Conservation (phyloP, 805 yeast genomes). For the Yarrowia keelungensis region DNA sequence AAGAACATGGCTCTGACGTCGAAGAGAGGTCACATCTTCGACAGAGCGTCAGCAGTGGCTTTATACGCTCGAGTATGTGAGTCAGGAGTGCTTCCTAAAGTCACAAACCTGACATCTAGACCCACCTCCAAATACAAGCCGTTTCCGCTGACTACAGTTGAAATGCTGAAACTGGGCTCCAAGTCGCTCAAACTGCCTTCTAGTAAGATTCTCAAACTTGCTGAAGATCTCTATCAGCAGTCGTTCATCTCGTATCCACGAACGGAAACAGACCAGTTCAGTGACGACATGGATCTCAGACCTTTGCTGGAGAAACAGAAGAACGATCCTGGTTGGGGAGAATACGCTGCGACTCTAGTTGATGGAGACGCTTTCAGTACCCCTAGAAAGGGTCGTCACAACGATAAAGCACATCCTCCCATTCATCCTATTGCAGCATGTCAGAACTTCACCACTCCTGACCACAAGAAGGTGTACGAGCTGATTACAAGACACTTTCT, state of each 20-base stretch:
- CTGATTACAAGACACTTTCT: conserved; percentile 83
- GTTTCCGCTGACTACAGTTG: conserved; percentile 91
- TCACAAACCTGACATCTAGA: conserved; percentile 54
- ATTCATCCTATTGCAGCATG: conserved; percentile 77
- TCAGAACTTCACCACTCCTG: conserved; percentile 50
- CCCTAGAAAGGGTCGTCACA: conserved; percentile 83
- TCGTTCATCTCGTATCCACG: conserved; percentile 96
- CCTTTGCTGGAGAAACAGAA: conserved; percentile 67
- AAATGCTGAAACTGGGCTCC: conserved; percentile 86
- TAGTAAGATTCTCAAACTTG: conserved; percentile 72
- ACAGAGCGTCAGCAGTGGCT: conserved; percentile 66
- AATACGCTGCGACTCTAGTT: conserved; percentile 61
- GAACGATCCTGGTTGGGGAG: conserved; percentile 69
- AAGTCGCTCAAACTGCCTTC: conserved; percentile 77
- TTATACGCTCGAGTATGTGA: conserved; percentile 73
- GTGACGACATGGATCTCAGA: conserved; percentile 73
- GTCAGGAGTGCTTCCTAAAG: conserved; percentile 26
- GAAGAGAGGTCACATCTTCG: conserved; percentile 76
- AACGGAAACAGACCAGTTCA: conserved; percentile 93
- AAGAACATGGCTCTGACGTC: conserved; percentile 61
- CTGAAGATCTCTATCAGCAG: conserved; percentile 82
- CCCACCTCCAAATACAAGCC: conserved; percentile 84
- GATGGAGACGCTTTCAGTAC: conserved; percentile 57
- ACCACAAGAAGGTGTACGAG: conserved; percentile 79
- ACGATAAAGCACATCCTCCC: conserved; percentile 98